A percentile compares a stretch with the other conserved stretches of the same genome.
Conservation (phyloP, 805 yeast species). For the Saturnispora sekii region DNA sequence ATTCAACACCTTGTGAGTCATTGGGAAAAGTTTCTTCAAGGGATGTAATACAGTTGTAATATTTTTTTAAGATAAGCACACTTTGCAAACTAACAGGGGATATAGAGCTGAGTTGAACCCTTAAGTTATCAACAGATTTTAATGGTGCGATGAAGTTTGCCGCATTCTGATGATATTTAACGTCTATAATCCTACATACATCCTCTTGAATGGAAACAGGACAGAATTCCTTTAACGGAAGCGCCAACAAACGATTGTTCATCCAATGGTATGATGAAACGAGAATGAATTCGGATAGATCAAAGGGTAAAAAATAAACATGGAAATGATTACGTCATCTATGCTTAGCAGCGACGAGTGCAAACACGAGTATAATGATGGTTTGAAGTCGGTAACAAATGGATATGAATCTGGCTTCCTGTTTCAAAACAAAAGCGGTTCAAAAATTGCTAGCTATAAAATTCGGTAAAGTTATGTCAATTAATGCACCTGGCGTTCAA, state of each 20-base stretch:
- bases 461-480: too few species aligned
- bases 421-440: too few species aligned
- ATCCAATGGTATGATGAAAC: not conserved
- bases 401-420: too few species aligned
- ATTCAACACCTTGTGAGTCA: constrained; percentile 32
- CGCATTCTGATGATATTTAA: constrained; percentile 31
- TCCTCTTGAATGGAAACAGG: constrained; percentile 14
- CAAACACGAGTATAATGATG: too few species aligned
- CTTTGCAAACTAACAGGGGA: constrained; percentile 7
- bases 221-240: constrained; percentile 1
- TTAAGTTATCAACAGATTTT: constrained; percentile 31
- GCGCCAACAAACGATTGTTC: not conserved
- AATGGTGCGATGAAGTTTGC: constrained; percentile 26
- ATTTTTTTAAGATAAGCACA: constrained; percentile 20
- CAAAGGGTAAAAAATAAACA: not conserved
- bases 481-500: too few species aligned
- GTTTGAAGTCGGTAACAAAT: too few species aligned
- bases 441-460: too few species aligned
- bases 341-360: too few species aligned
- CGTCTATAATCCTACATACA: constrained; percentile 29
- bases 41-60: constrained; percentile 36
- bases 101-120: constrained; percentile 23
- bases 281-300: not conserved
- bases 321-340: too few species aligned
- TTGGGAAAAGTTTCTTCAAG: constrained; percentile 52